Evolutionary conservation across 768 basidiomycete species (phyloP).

Genomic region (Rhodotorula graminis): DNA sequence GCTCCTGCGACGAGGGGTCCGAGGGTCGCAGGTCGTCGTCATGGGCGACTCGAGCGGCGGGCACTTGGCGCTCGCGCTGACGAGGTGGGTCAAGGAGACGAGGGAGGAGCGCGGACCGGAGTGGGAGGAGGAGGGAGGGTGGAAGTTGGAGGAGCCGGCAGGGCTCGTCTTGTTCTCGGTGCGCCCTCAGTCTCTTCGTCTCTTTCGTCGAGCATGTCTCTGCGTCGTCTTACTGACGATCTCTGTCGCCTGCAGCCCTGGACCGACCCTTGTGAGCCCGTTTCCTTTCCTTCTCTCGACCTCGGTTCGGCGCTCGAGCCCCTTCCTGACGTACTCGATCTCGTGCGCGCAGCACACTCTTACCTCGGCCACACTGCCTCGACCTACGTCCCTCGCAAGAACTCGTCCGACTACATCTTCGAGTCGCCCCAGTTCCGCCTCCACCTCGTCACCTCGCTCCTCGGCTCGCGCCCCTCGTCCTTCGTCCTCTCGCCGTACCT

Average conservation of each 20-base stretch:
- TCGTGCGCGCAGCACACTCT: background rate
- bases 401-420: constrained; percentile 29
- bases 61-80: constrained; percentile 55
- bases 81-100: constrained; percentile 42
- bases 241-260: constrained; percentile 8
- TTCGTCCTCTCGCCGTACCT: constrained; percentile 27
- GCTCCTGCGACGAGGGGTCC: constrained; percentile 50
- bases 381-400: constrained; percentile 4
- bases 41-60: constrained; percentile 74
- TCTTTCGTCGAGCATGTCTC: too few species aligned
- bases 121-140: background rate
- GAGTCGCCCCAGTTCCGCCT: constrained; percentile 20
- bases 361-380: constrained; percentile 12
- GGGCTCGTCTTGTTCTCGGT: constrained; percentile 33
- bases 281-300: background rate
- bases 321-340: background rate
- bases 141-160: background rate
- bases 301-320: background rate
- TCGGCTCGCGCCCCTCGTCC: background rate
- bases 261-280: constrained; percentile 23
- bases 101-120: background rate
- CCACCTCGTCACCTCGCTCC: constrained; percentile 30
- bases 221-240: too few species aligned
- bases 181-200: background rate
- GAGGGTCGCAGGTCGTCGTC: constrained; percentile 55